phyloP scores from a whole-genome alignment of 768 basidiomycete species.

The Xanthoconium purpureum region DNA sequence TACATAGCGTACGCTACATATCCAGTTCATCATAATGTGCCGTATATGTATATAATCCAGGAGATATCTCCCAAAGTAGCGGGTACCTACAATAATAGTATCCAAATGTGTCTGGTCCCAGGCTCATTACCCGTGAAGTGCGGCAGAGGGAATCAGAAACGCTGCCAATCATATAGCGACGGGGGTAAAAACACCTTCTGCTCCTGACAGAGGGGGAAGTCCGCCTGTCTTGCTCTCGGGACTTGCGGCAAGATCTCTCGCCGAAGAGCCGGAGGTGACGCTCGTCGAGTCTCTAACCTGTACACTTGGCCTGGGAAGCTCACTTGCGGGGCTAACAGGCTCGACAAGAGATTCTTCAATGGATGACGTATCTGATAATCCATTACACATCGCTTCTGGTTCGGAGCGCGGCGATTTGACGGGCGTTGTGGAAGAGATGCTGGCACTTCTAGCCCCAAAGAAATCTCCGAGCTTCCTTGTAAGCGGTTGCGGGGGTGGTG shows the following conservation, averaged over 20 bases:
- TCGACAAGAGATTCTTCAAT: conserved; percentile 36
- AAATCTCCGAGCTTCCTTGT: conserved; percentile 68
- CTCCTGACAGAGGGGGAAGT: conserved; percentile 11
- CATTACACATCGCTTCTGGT: conserved; percentile 25
- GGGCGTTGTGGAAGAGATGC: conserved; percentile 45
- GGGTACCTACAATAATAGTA: conserved; percentile 9
- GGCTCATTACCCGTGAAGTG: conserved; percentile 4
- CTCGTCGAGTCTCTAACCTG: conserved; percentile 31
- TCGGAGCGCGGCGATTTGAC: conserved; percentile 24
- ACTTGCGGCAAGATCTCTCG: conserved; percentile 26
- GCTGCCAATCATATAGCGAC: conserved; percentile 29
- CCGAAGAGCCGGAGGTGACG: conserved; percentile 25
- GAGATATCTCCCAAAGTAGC: conserved; percentile 1
- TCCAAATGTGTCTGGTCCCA: conserved; percentile 13
- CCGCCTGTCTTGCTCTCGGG: conserved; percentile 25
- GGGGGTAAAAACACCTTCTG: conserved; percentile 22
- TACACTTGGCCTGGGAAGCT: conserved; percentile 25
- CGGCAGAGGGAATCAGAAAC: conserved; percentile 16
- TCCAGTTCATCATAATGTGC: conserved; percentile 11
- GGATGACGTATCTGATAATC: conserved; percentile 35
- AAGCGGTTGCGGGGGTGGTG: conserved; percentile 43
- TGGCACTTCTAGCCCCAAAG: conserved; percentile 53
- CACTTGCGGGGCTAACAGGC: conserved; percentile 33
- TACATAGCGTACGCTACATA: conserved; percentile 26
- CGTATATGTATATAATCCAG: conserved; percentile 12